Conservation (phyloP, 306 rosid species). For the peach (Prunus persica) region DNA sequence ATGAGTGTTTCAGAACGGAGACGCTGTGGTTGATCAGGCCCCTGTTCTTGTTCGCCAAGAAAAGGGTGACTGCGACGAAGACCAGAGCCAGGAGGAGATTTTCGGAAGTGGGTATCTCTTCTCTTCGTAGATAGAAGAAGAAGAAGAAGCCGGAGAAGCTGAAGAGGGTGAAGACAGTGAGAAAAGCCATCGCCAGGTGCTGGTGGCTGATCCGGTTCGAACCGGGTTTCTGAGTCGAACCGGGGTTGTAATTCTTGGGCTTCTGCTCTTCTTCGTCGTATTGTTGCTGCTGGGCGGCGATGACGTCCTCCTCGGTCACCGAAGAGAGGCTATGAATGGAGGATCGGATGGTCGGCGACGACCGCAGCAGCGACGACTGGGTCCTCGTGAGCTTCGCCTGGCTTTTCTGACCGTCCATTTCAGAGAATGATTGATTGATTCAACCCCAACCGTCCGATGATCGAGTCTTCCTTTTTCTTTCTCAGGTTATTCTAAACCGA, state of each 20-base stretch:
- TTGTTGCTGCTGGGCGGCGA: constrained; percentile 20
- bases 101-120: constrained; percentile 71
- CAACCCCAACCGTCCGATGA: constrained; percentile 40
- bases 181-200: constrained; percentile 34
- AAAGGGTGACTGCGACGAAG: constrained; percentile 74
- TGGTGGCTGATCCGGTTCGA: constrained; percentile 35
- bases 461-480: constrained; percentile 4
- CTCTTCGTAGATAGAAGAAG: constrained; percentile 49
- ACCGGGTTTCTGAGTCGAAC: constrained; percentile 39
- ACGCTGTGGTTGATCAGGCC: constrained; percentile 46
- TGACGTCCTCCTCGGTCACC: constrained; percentile 50
- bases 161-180: constrained; percentile 39
- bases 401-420: constrained; percentile 74
- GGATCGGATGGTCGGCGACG: constrained; percentile 89
- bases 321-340: constrained; percentile 85
- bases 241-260: constrained; percentile 30
- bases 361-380: constrained; percentile 80
- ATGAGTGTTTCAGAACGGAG: constrained; percentile 49
- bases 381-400: constrained; percentile 78
- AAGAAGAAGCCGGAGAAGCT: constrained; percentile 36
- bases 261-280: constrained; percentile 44
- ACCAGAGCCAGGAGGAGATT: constrained; percentile 63
- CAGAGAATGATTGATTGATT: not conserved
- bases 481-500: not conserved
- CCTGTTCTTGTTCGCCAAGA: constrained; percentile 67